Evolutionary conservation across 805 yeast genomes (phyloP).

Genomic region (Dipodascus geniculatus): DNA sequence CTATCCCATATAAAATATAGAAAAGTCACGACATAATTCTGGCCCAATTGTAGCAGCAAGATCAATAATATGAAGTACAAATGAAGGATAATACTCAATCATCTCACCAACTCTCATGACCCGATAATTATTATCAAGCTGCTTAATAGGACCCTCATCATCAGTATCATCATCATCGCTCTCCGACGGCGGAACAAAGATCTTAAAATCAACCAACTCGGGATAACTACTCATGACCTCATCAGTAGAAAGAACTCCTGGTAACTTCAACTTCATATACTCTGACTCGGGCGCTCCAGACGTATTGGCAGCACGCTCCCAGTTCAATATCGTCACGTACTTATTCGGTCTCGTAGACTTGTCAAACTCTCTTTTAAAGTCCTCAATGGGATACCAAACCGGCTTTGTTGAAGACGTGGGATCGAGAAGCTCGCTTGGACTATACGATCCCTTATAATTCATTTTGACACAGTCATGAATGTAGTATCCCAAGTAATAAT

Average conservation of each 20-base stretch:
- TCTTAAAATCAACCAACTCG: background rate
- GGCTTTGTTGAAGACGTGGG: slow-evolving; percentile 15
- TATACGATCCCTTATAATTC: slow-evolving; percentile 64
- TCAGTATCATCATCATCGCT: background rate
- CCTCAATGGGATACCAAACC: background rate
- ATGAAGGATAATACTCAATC: background rate
- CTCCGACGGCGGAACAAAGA: background rate
- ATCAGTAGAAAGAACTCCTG: background rate
- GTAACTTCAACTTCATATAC: background rate
- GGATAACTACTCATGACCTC: background rate
- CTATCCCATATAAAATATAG: too few relatives aligned
- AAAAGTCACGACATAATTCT: background rate
- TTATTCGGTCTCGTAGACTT: background rate
- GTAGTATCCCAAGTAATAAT: slow-evolving; percentile 73
- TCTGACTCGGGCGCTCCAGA: background rate
- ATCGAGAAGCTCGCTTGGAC: slow-evolving; percentile 25
- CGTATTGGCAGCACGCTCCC: background rate
- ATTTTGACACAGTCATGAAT: slow-evolving; percentile 71
- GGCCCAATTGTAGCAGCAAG: background rate
- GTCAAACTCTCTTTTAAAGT: background rate
- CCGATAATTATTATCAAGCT: background rate
- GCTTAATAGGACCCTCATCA: too few relatives aligned
- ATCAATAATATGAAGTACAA: background rate
- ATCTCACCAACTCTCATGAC: background rate
- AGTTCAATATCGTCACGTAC: background rate